Evolutionary conservation across 2,329 filamentous ascomycete genomes (phyloP).

Genomic region (Fusarium haematococcum): DNA sequence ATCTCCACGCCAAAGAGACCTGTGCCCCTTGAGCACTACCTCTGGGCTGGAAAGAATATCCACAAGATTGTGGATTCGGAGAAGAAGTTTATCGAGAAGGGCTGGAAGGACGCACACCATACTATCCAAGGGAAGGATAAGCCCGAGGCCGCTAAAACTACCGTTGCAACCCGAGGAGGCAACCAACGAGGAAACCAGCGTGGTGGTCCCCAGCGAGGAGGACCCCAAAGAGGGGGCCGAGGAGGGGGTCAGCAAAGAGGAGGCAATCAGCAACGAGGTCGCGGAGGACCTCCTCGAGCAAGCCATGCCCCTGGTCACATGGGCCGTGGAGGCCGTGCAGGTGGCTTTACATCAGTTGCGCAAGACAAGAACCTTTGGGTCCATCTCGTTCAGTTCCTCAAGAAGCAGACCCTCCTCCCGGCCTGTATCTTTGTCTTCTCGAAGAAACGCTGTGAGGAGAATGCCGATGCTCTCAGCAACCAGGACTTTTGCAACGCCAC

Average conservation of each 20-base stretch:
- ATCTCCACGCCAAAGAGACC: slow-evolving; percentile 97
- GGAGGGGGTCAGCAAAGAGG: slow-evolving; percentile 61
- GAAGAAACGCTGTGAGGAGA: slow-evolving; percentile 97
- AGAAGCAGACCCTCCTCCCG: slow-evolving; percentile 87
- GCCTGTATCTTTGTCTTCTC: slow-evolving; percentile 99
- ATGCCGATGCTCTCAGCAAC: slow-evolving; percentile 93
- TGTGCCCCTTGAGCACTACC: slow-evolving; percentile 93
- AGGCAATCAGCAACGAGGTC: slow-evolving; percentile 63
- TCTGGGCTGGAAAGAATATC: slow-evolving; percentile 94
- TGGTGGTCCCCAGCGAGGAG: slow-evolving; percentile 52
- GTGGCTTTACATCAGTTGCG: slow-evolving; percentile 87
- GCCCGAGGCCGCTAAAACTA: slow-evolving; percentile 59
- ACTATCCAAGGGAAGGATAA: slow-evolving; percentile 87
- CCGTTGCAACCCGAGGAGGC: slow-evolving; percentile 53
- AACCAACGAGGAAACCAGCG: slow-evolving; percentile 52
- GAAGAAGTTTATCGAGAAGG: slow-evolving; percentile 90
- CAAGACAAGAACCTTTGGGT: slow-evolving; percentile 99
- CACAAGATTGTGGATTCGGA: slow-evolving; percentile 95
- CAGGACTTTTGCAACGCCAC: slow-evolving; percentile 93
- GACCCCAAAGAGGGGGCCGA: slow-evolving; percentile 59
- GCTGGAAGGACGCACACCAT: slow-evolving; percentile 94
- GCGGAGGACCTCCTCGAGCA: slow-evolving; percentile 65
- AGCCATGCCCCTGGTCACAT: slow-evolving; percentile 83
- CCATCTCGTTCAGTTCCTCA: slow-evolving; percentile 90
- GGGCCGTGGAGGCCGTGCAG: slow-evolving; percentile 85